A percentile compares a stretch with the other conserved stretches of the same genome.
These are phyloP conservation scores for Echites panduratus DNA, from an alignment of 257 asterid genomes.

Conservation along the genomic window DNA sequence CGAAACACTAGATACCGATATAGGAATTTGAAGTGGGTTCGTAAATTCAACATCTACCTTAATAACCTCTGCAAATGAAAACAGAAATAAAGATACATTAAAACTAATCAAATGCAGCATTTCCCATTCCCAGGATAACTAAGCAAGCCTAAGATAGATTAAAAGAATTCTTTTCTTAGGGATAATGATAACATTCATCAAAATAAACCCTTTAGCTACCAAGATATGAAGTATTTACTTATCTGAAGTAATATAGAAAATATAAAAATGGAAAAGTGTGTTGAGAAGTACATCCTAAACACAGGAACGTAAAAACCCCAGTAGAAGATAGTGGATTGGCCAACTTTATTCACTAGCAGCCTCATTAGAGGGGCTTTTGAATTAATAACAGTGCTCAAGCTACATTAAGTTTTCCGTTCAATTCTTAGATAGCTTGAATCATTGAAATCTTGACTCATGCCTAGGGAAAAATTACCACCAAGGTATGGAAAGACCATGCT, in stretches of 20 bases:
- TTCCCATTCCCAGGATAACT: neutral
- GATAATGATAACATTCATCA: neutral
- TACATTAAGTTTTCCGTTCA: neutral
- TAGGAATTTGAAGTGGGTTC: constrained; percentile 93
- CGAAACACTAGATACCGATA: constrained; percentile 65
- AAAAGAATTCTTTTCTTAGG: neutral
- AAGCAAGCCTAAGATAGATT: neutral
- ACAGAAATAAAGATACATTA: constrained; percentile 9
- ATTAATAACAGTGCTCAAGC: neutral
- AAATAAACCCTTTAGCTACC: neutral
- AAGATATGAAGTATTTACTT: neutral
- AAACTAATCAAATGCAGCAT: neutral
- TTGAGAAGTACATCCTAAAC: too few relatives aligned
- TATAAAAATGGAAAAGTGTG: too few relatives aligned
- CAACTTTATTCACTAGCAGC: neutral
- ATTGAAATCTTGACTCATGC: neutral
- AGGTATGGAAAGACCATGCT: neutral
- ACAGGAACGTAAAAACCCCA: too few relatives aligned
- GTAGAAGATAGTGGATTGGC: neutral
- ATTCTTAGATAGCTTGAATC: neutral
- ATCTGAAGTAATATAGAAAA: neutral
- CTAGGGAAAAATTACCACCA: neutral
- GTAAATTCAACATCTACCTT: constrained; percentile 66
- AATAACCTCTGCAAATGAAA: constrained; percentile 61
- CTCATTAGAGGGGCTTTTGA: neutral